Conservation (phyloP, 2,329 filamentous ascomycete species). For the Colletotrichum somersetense region DNA sequence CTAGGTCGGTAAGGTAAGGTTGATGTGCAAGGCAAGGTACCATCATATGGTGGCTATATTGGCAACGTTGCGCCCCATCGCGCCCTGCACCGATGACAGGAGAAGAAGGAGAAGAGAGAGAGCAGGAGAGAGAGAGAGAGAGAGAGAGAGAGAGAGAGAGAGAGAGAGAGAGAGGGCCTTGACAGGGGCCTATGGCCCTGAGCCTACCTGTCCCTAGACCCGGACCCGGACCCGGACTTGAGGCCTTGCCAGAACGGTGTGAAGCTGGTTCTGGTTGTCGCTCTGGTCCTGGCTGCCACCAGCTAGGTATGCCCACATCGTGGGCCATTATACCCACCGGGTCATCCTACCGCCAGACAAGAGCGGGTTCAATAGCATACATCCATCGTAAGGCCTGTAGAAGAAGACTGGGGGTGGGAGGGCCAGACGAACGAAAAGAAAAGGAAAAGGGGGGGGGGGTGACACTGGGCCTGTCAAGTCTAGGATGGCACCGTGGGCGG, state of each 20-base stretch:
- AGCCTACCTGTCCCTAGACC: slow-evolving; percentile 20
- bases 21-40: not conserved
- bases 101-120: not conserved
- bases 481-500: slow-evolving; percentile 26
- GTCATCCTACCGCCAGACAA: slow-evolving; percentile 10
- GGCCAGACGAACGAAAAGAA: not conserved
- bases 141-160: not conserved
- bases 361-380: slow-evolving; percentile 31
- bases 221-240: slow-evolving; percentile 17
- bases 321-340: slow-evolving; percentile 13
- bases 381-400: no score
- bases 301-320: not conserved
- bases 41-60: not conserved
- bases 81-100: not conserved
- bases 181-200: slow-evolving; percentile 23
- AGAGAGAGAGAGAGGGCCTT: not conserved
- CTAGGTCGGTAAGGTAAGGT: no score
- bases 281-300: not conserved
- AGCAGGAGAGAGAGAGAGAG: not conserved
- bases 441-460: slow-evolving; percentile 10
- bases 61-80: not conserved
- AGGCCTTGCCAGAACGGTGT: slow-evolving; percentile 6
- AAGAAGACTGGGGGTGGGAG: slow-evolving; percentile 24
- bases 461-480: slow-evolving; percentile 36
- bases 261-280: not conserved